phyloP scores from a whole-genome alignment of 2,329 filamentous ascomycete species.

The Trichocomaceae sp. region DNA sequence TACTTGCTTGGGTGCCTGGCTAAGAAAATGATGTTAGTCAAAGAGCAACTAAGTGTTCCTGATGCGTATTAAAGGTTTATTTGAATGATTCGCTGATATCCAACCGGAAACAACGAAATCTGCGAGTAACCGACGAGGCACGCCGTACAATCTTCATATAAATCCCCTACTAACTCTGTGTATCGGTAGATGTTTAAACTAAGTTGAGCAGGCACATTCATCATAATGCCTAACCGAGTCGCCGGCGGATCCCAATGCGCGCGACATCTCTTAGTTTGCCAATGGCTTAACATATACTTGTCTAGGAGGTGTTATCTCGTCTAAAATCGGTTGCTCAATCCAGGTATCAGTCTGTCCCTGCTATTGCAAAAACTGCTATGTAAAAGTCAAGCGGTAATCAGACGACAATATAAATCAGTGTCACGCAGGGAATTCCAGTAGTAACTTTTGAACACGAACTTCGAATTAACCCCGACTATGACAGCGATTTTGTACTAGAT shows the following conservation, averaged over 20 bases:
- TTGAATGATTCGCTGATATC: too few relatives aligned
- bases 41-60: background rate
- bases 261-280: background rate
- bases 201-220: background rate
- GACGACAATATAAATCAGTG: background rate
- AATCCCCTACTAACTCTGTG: too few relatives aligned
- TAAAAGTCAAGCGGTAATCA: too few relatives aligned
- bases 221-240: background rate
- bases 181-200: too few relatives aligned
- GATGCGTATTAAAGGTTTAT: too few relatives aligned
- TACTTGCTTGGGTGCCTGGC: too few relatives aligned
- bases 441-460: conserved; percentile 2
- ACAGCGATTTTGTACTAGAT: conserved; percentile 2
- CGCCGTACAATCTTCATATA: too few relatives aligned
- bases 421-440: background rate
- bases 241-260: background rate
- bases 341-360: too few relatives aligned
- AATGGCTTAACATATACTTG: conserved; percentile 30
- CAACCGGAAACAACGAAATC: too few relatives aligned
- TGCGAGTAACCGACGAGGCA: too few relatives aligned
- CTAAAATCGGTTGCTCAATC: too few relatives aligned
- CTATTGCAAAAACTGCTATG: conserved; percentile 49
- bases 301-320: conserved; percentile 43
- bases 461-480: background rate
- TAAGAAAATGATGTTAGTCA: too few relatives aligned